phyloP scores from a whole-genome alignment of 495 filamentous ascomycete species.

The Tuber umbilicatum region DNA sequence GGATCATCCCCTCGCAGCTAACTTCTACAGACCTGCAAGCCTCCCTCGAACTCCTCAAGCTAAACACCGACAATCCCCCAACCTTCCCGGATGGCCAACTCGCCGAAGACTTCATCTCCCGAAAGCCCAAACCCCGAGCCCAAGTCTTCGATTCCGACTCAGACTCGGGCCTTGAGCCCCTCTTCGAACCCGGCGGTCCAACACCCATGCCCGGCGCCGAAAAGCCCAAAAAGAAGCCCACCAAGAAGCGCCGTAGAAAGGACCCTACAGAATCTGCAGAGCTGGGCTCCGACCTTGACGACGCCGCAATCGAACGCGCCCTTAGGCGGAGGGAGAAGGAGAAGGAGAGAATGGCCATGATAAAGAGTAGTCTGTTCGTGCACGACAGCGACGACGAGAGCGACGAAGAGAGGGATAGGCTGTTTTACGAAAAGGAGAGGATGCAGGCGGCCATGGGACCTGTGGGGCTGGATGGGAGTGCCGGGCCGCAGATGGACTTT shows the following conservation, averaged over 20 bases:
- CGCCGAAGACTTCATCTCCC: conserved; percentile 68
- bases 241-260: conserved; percentile 47
- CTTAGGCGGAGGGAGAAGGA: conserved; percentile 46
- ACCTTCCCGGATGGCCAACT: conserved; percentile 61
- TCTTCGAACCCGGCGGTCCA: conserved; percentile 66
- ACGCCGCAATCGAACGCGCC: conserved; percentile 35
- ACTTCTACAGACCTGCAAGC: conserved; percentile 58
- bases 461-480: background rate
- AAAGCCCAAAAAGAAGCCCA: conserved; percentile 19
- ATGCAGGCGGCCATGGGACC: conserved; percentile 19
- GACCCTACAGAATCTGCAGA: background rate
- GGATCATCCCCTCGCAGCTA: conserved; percentile 67
- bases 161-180: conserved; percentile 54
- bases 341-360: conserved; percentile 48
- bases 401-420: conserved; percentile 38
- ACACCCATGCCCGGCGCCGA: conserved; percentile 42
- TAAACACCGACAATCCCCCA: conserved; percentile 64
- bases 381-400: conserved; percentile 45
- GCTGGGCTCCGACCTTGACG: conserved; percentile 33
- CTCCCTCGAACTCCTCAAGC: conserved; percentile 57
- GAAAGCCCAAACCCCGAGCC: conserved; percentile 52
- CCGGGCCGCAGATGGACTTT: conserved; percentile 4
- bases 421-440: conserved; percentile 40
- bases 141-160: conserved; percentile 54
- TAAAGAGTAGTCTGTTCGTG: conserved; percentile 79